phyloP scores from a whole-genome alignment of 2,329 filamentous ascomycete genomes.

The Pyrenochaeta sp. region DNA sequence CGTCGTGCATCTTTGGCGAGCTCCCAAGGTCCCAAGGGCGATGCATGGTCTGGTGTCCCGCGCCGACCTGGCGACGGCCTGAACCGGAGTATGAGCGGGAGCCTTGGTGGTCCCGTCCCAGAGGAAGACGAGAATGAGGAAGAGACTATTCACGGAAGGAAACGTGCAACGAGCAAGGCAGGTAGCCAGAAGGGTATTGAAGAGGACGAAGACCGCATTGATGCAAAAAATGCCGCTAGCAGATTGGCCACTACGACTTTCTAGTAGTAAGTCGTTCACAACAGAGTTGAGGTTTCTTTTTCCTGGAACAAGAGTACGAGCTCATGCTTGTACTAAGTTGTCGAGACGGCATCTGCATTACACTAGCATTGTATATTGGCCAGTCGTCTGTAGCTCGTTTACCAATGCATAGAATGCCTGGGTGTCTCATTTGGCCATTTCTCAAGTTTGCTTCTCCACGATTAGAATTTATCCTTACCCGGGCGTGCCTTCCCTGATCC shows the following conservation, averaged over 20 bases:
- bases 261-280: slow-evolving; percentile 52
- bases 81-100: slow-evolving; percentile 77
- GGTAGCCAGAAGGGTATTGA: slow-evolving; percentile 69
- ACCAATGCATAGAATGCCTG: no score
- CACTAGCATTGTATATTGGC: no score
- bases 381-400: slow-evolving; percentile 6
- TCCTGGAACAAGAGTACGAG: not conserved
- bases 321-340: slow-evolving; percentile 8
- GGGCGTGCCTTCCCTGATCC: no score
- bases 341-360: slow-evolving; percentile 9
- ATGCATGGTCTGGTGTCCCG: slow-evolving; percentile 95
- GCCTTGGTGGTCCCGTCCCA: slow-evolving; percentile 64
- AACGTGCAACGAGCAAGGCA: slow-evolving; percentile 56
- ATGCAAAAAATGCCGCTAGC: slow-evolving; percentile 94
- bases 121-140: slow-evolving; percentile 68
- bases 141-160: slow-evolving; percentile 57
- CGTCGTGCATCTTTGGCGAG: slow-evolving; percentile 80
- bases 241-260: slow-evolving; percentile 94
- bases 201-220: slow-evolving; percentile 91
- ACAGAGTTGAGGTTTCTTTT: slow-evolving; percentile 9
- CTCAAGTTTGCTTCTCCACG: no score
- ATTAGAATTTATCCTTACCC: no score
- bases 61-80: slow-evolving; percentile 76
- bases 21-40: slow-evolving; percentile 95
- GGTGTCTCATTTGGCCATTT: no score